Evolutionary conservation across 2,329 filamentous ascomycete species (phyloP).

Genomic region (Fusarium caatingaense): DNA sequence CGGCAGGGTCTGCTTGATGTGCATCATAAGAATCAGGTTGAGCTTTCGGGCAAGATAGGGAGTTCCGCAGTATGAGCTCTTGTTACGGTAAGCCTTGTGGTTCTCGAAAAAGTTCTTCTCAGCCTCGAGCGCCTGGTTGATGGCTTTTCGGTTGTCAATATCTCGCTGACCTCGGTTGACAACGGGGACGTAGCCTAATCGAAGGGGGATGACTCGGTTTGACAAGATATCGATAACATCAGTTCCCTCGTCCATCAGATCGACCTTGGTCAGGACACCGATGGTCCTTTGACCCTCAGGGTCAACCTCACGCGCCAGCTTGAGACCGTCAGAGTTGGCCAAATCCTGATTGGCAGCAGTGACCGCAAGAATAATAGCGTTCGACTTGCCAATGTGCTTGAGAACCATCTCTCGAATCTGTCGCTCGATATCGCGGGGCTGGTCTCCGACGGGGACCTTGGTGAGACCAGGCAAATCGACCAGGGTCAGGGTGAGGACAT

Average conservation of each 20-base stretch:
- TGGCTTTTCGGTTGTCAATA: conserved; percentile 98
- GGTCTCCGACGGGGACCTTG: conserved; percentile 95
- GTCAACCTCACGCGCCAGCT: conserved; percentile 95
- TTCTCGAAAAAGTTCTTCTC: conserved; percentile 99
- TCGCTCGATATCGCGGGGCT: conserved; percentile 94
- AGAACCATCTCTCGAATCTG: conserved; percentile 98
- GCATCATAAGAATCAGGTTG: conserved; percentile 99
- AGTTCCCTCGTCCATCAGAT: conserved; percentile 98
- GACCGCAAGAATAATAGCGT: conserved; percentile 96
- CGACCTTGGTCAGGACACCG: conserved; percentile 97
- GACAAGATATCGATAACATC: conserved; percentile 99
- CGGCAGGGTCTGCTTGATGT: conserved; percentile 98
- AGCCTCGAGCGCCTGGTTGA: conserved; percentile 88
- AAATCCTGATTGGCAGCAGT: conserved; percentile 97
- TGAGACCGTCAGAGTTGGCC: conserved; percentile 97
- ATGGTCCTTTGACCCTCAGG: conserved; percentile 98
- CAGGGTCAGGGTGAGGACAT: conserved; percentile 94
- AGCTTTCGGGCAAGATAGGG: conserved; percentile 96
- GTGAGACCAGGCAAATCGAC: conserved; percentile 97
- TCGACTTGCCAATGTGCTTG: conserved; percentile 98
- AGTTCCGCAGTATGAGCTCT: conserved; percentile 98
- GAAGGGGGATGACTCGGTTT: conserved; percentile 93
- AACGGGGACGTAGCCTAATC: conserved; percentile 95
- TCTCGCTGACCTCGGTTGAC: conserved; percentile 98
- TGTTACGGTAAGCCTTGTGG: conserved; percentile 98